Conservation (phyloP, 2,329 filamentous ascomycete species). For the Verticillium dahliae region DNA sequence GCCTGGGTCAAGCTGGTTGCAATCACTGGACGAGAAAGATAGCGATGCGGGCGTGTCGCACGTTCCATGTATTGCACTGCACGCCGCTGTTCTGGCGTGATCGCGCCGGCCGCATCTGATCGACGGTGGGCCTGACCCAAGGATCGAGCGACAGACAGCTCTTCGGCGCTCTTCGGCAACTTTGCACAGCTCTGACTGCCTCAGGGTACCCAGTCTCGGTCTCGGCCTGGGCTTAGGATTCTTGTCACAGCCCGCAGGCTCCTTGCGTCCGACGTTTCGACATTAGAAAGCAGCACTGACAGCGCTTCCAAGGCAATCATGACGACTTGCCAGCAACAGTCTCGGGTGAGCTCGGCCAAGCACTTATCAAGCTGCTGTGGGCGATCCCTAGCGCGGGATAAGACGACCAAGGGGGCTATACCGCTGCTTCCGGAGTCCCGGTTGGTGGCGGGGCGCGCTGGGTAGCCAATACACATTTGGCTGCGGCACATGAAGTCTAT, state of each 20-base stretch:
- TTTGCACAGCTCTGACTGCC: not conserved
- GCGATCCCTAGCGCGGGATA: not conserved
- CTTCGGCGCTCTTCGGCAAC: not conserved
- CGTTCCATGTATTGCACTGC: conserved; percentile 8
- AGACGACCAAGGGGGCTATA: not conserved
- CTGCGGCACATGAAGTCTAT: not conserved
- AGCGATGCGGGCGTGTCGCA: conserved; percentile 8
- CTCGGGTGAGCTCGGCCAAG: not conserved
- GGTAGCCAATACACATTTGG: not conserved
- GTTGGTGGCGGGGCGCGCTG: not conserved
- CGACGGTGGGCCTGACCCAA: not conserved
- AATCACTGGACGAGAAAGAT: conserved; percentile 6
- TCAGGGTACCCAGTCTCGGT: not conserved
- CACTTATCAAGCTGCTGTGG: not conserved
- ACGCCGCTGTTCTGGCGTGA: conserved; percentile 12
- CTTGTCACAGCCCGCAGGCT: not conserved
- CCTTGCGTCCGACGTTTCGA: not conserved
- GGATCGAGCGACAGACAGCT: not conserved
- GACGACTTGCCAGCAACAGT: not conserved
- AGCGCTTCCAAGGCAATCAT: not conserved
- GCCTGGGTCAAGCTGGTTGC: conserved; percentile 3
- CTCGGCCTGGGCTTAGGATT: too few species aligned
- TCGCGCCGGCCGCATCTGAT: conserved; percentile 3
- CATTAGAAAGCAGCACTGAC: not conserved
- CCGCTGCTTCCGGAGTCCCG: not conserved